Evolutionary conservation across 306 rosid species (phyloP), one percentile per base, ranked within the genome.

Genomic region (Prunus kanzakura): DNA sequence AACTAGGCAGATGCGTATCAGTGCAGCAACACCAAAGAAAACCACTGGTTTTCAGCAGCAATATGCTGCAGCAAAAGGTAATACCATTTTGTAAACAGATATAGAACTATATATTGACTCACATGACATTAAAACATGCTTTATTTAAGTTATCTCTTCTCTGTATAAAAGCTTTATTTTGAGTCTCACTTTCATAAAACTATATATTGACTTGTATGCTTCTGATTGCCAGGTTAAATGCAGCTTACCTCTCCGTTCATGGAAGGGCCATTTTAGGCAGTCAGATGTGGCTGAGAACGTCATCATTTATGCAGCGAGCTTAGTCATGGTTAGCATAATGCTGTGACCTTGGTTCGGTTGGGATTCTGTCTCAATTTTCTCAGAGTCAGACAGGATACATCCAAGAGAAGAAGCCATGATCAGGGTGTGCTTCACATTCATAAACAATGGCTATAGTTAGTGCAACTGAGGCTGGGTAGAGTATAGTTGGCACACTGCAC

Each of bases 1-100:
- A 67, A 89, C 92, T 41, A 86, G 98, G 80, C 97, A 97, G 2
- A 93, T 93, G 98, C 93, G 97, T 22, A 93, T 91, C 50, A 89
- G 98, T 69, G 98, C 93, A 18, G 98, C 98, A 46, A 91, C 96
- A 1, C 97, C 98, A 0, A 93, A 89, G 77, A 93, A 91, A 46
- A 81, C 91, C 72, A 79, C 87, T 29, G 86, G 82, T 52, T 86
- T 85, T 80, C 96, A 86, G 71, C 90, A 91, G 82, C 93, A 76
- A 35, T 93, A 86, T 81, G 64, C 74, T 84, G 70, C 86, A 16
- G 71, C 89, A 58, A 91, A 91, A 83, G 94, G 97, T 87, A 46
- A 61, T 30, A 11, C 69, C 62, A 64, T 32, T 49, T 54, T 8
- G 46, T 20, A 3, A 14, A 20, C 46, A 41, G 19, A 46, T 43